A percentile compares a stretch with the other conserved stretches of the same genome.
These are phyloP conservation scores for Phytophthora agathidicida DNA, from an alignment of 352 stramenopile genomes.

Conservation along the genomic window DNA sequence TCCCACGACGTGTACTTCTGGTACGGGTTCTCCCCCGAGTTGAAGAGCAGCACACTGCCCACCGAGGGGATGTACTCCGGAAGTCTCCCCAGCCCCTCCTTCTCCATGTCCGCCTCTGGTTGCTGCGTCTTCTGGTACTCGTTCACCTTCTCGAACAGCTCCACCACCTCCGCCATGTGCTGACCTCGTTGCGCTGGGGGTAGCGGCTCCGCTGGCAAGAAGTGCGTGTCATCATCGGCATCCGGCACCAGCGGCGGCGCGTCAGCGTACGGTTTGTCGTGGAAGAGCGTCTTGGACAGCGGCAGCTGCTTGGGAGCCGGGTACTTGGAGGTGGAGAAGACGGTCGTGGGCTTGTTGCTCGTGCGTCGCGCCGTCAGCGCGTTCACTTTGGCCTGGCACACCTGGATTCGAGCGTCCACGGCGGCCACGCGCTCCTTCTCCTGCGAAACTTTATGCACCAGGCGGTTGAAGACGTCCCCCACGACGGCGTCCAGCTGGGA, in stretches of 20 bases:
- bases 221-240: slow-evolving; percentile 81
- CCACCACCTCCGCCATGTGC: slow-evolving; percentile 81
- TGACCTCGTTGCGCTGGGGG: slow-evolving; percentile 74
- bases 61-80: slow-evolving; percentile 86
- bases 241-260: slow-evolving; percentile 70
- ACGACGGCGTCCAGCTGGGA: slow-evolving; percentile 84
- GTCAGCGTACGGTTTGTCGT: slow-evolving; percentile 86
- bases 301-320: slow-evolving; percentile 74
- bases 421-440: slow-evolving; percentile 82
- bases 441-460: slow-evolving; percentile 75
- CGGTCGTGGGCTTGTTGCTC: slow-evolving; percentile 87
- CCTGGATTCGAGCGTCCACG: slow-evolving; percentile 75
- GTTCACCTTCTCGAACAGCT: slow-evolving; percentile 88
- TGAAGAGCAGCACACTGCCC: slow-evolving; percentile 86
- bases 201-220: slow-evolving; percentile 76
- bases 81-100: slow-evolving; percentile 78
- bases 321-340: slow-evolving; percentile 91
- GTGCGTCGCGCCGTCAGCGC: slow-evolving; percentile 78
- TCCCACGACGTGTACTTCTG: slow-evolving; percentile 92
- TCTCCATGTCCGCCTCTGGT: slow-evolving; percentile 83
- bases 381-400: slow-evolving; percentile 88
- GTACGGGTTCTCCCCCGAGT: slow-evolving; percentile 89
- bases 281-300: slow-evolving; percentile 78
- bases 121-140: slow-evolving; percentile 73
- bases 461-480: slow-evolving; percentile 85